Evolutionary conservation across 1,284 basidiomycete genomes (phyloP), one percentile per base, ranked within the genome.

Genomic region (Hypsizygus ulmarius): DNA sequence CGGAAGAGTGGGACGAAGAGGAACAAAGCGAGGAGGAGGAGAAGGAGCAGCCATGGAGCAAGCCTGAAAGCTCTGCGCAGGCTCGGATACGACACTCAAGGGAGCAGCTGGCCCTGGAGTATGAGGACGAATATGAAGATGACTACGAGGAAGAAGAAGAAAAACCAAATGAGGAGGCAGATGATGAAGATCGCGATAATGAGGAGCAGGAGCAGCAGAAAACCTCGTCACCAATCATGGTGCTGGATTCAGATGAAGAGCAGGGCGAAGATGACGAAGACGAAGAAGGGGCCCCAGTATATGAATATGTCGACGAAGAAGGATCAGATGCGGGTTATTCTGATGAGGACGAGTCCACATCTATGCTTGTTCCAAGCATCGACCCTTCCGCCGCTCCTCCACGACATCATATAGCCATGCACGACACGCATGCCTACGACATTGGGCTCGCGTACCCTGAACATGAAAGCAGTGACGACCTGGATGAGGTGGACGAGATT

Each of bases 131-230:
- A 27, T 61, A 57, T 15, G 50, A 59, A n/a, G 49, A 58, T 36
- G 52, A 51, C 12, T 37, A 47, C 33, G 47, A 41, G 10, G 43
- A 44, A 18, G 55, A 54, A 25, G 58, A 52, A 15, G 61, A 63
- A 15, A 60, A 59, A 12, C 59, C 58, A 9, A 60, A 60, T 11
- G 59, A 62, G 5, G 64, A 64, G 30, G 53, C 55, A 16, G 63
- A 64, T 14, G 59, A 66, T 15, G 64, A 61, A 11, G 18, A 39
- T 29, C 34, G 33, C 32, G n/a, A 60, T 51, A 51, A 62, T 49
- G 51, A 48, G 16, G 42, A 15, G 14, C 41, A 29, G 35, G 38
- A 16, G 15, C 21, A 21, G 28, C 39, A 39, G 7, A 46, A 45
- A 34, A 38, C 39, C 18, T 47, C 49, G 11, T 49, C 51, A 19